These are phyloP conservation scores for Paecilomyces variotii DNA, from an alignment of 2,329 filamentous ascomycete genomes.

Conservation along the genomic window DNA sequence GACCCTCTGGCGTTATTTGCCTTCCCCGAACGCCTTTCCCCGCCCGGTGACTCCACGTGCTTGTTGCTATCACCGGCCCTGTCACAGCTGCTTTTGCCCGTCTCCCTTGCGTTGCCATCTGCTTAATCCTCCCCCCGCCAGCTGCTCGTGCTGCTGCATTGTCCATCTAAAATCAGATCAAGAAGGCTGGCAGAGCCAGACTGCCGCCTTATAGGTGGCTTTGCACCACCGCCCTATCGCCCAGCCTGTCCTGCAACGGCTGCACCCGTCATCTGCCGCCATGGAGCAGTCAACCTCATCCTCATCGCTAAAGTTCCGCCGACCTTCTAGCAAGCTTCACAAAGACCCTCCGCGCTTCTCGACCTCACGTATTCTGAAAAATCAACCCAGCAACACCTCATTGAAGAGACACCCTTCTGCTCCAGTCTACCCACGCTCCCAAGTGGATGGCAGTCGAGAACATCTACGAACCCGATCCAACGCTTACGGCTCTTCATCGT, in stretches of 20 bases:
- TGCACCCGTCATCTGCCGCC: slow-evolving; percentile 16
- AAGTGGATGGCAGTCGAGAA: slow-evolving; percentile 30
- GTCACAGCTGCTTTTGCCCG: not conserved
- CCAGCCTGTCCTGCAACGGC: not conserved
- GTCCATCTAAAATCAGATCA: not conserved
- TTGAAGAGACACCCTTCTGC: slow-evolving; percentile 41
- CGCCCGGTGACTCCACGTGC: not conserved
- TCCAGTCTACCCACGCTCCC: slow-evolving; percentile 37
- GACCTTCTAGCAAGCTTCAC: slow-evolving; percentile 35
- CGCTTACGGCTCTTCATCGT: slow-evolving; percentile 40
- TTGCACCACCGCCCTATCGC: not conserved
- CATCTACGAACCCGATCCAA: slow-evolving; percentile 38
- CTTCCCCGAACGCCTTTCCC: not conserved
- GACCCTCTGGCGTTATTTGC: not conserved
- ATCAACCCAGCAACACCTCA: slow-evolving; percentile 35
- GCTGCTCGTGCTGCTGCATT: not conserved
- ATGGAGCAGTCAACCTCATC: slow-evolving; percentile 31
- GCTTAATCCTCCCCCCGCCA: not conserved
- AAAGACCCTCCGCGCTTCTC: slow-evolving; percentile 37
- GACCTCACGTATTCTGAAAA: slow-evolving; percentile 32
- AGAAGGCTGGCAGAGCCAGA: not conserved
- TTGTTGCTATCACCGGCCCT: not conserved
- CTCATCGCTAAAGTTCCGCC: slow-evolving; percentile 32
- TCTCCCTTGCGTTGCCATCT: not conserved
- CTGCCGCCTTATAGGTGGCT: not conserved